Evolutionary conservation across 2,329 filamentous ascomycete species (phyloP), one percentile per base, ranked within the genome.

Genomic region (Aureobasidium uvarum): DNA sequence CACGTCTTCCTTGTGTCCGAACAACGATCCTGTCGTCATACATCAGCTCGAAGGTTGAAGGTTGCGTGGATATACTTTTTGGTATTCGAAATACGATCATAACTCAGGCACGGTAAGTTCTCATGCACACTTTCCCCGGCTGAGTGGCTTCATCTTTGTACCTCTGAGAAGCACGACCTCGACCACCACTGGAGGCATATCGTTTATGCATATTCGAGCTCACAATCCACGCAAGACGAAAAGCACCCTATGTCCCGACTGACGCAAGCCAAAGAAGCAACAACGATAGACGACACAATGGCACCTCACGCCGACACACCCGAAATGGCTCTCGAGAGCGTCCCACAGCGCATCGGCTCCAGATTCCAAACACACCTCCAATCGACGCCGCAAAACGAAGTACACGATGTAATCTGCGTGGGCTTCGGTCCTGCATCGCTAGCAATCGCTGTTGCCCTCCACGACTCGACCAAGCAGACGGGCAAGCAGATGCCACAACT

Each of bases 391-490:
- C 76, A 83, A 62, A 84, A 88, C 68, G 85, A 90, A 58, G 79
- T 92, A 38, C 89, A 93, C 75, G 94, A 98, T 76, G 81, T 98
- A 62, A 81, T 98, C 70, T 96, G 92, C 77, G 86, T 96, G 65
- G 94, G 94, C 28, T 98, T 98, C 74, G 94, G 94, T 8, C 94
- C 94, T 23, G 94, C 94, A 33, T 95, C 92, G 67, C 83, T 98
- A 41, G 89, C 93, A 20, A 89, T 98, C 68, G 94, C 91, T 16
- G 89, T 96, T 65, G 93, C 95, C 28, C 84, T 97, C 48, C 88
- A 96, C 76, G 94, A 98, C 76, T 80, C 86, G n/a, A 78, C 90
- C 63, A 39, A 60, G 79, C 7, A 73, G 75, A 66, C 70, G 70
- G 18, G 74, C 70, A 51, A 65, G 71, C 43, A 59, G 20, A 31